Percentiles rank a stretch among this genome's conserved stretches.
Conservation (phyloP, 73 alveolate species). For the Tetrahymena elliotti region DNA sequence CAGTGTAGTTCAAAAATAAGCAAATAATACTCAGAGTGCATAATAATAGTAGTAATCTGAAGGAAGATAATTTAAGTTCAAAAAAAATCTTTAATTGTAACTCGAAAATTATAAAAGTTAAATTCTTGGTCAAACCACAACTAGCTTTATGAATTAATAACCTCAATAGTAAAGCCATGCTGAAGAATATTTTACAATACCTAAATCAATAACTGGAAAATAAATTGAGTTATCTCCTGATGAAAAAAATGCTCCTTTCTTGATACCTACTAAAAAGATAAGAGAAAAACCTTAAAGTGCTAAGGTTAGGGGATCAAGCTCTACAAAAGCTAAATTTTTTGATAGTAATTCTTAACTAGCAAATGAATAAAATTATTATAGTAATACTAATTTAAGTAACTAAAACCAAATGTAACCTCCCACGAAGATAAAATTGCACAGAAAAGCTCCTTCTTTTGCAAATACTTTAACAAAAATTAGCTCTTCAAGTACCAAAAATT, state of each 20-base stretch:
- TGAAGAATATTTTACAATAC: neutral
- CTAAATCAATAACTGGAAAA: neutral
- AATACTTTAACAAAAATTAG: neutral
- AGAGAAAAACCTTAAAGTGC: neutral
- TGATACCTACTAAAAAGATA: neutral
- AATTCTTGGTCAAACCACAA: neutral
- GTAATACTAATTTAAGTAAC: neutral
- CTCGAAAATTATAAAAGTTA: neutral
- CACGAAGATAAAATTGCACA: neutral
- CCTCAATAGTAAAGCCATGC: neutral
- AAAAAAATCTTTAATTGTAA: neutral
- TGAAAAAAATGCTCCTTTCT: neutral
- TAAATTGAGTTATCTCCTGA: neutral
- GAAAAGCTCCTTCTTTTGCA: neutral
- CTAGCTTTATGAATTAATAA: neutral
- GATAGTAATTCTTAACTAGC: neutral
- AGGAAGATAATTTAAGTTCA: neutral
- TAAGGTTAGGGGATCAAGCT: neutral
- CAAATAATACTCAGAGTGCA: neutral
- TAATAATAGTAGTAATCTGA: neutral
- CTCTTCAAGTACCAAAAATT: neutral
- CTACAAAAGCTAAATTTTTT: neutral
- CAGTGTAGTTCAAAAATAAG: neutral
- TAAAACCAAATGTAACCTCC: neutral
- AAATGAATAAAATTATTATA: neutral